Base-by-base conservation (phyloP, 306 rosid genomes). In the Clitoria ternatea region DNA sequence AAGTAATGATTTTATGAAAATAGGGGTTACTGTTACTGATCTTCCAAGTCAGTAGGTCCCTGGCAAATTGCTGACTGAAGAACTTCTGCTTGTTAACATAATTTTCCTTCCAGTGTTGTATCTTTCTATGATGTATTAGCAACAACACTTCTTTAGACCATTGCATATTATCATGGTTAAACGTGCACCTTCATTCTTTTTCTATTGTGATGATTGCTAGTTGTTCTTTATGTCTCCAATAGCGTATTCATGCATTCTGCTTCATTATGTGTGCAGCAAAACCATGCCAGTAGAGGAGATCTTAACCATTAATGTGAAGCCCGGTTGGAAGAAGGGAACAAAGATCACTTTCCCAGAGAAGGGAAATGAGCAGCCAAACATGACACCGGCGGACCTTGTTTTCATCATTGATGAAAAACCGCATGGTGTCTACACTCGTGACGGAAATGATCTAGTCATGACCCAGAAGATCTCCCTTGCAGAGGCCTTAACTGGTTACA, bases 311-410 rank as follows among this genome's bases (percentile, higher is more conserved):
- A 61, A 66, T 29, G 73, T 87, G 8, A 87, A 87, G 37, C 88
- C 89, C 4, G 89, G 92, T 35, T 85, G 92, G 92, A 87, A 85
- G 69, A 85, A 87, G 69, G 89, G 92, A 17, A 87, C 92, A 17
- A 85, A 82, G 82, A 85, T 87, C 63, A 87, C 89, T 27, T 87
- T 85, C 64, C 89, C 84, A 0, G 86, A 87, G 54, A 87, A 85
- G 49, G 92, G 92, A 9, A 80, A 87, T 1, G 86, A 85, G 62
- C 87, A 78, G 33, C 87, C 83, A 5, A 73, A 82, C 3, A 62
- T 85, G 40, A 48, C 40, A 0, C 72, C 89, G 0, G 84, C 89
- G 0, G 89, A 87, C 70, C 82, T 87, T 20, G 80, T 87, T 0
- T 87, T 85, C 47, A 55, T 85, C 45, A 44, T 87, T 0, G 92